These are phyloP conservation scores for Mentha longifolia DNA, from an alignment of 257 asterid species.

Conservation along the genomic window DNA sequence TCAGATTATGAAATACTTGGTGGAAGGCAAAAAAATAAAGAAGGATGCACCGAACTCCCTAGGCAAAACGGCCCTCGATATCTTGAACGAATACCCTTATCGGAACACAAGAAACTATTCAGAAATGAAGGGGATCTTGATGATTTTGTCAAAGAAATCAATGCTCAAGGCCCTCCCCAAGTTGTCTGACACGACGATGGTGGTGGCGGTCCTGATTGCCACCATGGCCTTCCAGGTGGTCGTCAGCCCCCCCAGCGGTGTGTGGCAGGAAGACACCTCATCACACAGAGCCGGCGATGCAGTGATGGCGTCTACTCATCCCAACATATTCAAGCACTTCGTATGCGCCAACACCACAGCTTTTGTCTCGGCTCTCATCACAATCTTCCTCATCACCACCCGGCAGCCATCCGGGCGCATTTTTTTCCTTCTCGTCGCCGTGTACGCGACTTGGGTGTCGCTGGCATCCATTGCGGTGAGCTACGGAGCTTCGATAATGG, in stretches of 20 bases:
- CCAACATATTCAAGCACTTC: not conserved
- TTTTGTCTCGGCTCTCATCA: not conserved
- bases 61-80: not conserved
- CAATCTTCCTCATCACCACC: not conserved
- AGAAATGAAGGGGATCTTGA: not conserved
- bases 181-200: not conserved
- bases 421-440: not conserved
- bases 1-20: not conserved
- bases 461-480: not conserved
- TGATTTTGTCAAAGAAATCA: not conserved
- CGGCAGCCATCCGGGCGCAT: not conserved
- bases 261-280: not conserved
- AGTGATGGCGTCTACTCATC: not conserved
- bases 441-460: not conserved
- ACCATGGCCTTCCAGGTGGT: constrained; percentile 1
- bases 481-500: too few relatives aligned
- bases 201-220: not conserved
- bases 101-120: not conserved
- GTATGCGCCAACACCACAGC: not conserved
- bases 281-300: not conserved
- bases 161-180: not conserved
- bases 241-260: constrained; percentile 1
- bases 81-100: not conserved
- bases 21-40: not conserved
- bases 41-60: not conserved